Percentiles rank a stretch among this genome's conserved stretches.
Conservation (phyloP, 192 early-diverging fungal species). For the Thamnidium elegans region DNA sequence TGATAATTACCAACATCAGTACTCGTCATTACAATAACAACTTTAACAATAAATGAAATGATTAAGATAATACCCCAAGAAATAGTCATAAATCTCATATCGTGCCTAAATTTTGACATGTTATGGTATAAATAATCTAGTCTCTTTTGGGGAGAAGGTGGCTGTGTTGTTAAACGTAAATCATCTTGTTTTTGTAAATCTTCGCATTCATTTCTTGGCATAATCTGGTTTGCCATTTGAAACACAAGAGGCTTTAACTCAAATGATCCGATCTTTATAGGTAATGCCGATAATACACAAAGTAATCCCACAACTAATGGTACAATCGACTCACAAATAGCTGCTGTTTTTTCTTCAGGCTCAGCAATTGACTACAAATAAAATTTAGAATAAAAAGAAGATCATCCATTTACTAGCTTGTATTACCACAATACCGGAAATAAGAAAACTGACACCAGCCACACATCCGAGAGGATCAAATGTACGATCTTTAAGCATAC, state of each 20-base stretch:
- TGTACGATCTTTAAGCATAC: conserved; percentile 23
- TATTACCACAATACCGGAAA: conserved; percentile 34
- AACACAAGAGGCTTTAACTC: conserved; percentile 29
- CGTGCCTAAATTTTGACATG: conserved; percentile 26
- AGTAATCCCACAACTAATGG: conserved; percentile 27
- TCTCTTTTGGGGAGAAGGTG: conserved; percentile 11
- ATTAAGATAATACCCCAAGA: conserved; percentile 31
- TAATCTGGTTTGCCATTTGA: conserved; percentile 31
- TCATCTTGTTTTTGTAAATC: conserved; percentile 14
- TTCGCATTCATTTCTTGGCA: conserved; percentile 27
- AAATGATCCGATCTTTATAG: conserved; percentile 22
- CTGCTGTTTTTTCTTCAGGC: conserved; percentile 23
- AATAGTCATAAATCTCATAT: conserved; percentile 35
- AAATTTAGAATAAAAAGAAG: background rate
- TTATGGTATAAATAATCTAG: conserved; percentile 30
- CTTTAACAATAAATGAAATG: conserved; percentile 31
- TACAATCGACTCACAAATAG: conserved; percentile 30
- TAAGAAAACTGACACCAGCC: conserved; percentile 32
- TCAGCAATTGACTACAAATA: conserved; percentile 34
- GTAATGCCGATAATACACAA: conserved; percentile 30
- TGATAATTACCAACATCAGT: conserved; percentile 14
- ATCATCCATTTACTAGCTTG: background rate
- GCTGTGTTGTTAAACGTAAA: conserved; percentile 11
- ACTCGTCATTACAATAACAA: conserved; percentile 25
- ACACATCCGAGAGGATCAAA: conserved; percentile 31